Percentiles rank a stretch among this genome's conserved stretches.
phyloP scores from a whole-genome alignment of 495 filamentous ascomycete genomes.

The Xylaria intraflava region DNA sequence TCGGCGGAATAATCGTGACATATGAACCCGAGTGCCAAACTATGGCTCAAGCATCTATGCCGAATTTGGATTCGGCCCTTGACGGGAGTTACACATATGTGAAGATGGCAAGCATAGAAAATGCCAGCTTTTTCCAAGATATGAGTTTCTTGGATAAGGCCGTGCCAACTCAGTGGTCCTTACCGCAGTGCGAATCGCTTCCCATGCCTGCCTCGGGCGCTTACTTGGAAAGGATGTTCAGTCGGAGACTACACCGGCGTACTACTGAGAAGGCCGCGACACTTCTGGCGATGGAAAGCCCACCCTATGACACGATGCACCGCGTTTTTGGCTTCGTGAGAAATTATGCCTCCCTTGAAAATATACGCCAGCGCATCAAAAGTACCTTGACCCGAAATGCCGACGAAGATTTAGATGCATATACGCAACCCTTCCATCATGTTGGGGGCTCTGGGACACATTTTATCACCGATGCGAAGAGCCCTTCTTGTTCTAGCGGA shows the following conservation, averaged over 20 bases:
- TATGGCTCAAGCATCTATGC: background rate
- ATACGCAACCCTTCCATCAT: constrained; percentile 56
- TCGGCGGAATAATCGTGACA: constrained; percentile 10
- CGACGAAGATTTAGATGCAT: constrained; percentile 50
- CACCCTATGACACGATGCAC: constrained; percentile 43
- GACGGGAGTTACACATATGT: constrained; percentile 27
- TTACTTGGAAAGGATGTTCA: constrained; percentile 62
- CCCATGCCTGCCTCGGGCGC: constrained; percentile 41
- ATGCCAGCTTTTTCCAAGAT: constrained; percentile 29
- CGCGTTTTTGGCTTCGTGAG: constrained; percentile 62
- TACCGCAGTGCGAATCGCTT: constrained; percentile 25
- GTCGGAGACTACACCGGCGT: constrained; percentile 61
- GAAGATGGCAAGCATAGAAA: constrained; percentile 28
- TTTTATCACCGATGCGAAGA: constrained; percentile 28
- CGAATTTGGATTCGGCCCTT: background rate
- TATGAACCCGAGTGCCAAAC: constrained; percentile 2
- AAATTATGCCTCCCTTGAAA: constrained; percentile 45
- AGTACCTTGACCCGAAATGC: constrained; percentile 31
- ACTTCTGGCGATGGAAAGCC: constrained; percentile 51
- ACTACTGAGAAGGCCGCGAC: constrained; percentile 56
- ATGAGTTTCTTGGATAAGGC: constrained; percentile 7
- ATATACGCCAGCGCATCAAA: constrained; percentile 42
- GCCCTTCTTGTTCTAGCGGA: constrained; percentile 22
- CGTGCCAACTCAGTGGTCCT: constrained; percentile 14
- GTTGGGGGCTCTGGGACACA: constrained; percentile 66